A percentile compares a stretch with the other conserved stretches of the same genome.
phyloP scores from a whole-genome alignment of 345 rosid species.

The Syzygium aromaticum region DNA sequence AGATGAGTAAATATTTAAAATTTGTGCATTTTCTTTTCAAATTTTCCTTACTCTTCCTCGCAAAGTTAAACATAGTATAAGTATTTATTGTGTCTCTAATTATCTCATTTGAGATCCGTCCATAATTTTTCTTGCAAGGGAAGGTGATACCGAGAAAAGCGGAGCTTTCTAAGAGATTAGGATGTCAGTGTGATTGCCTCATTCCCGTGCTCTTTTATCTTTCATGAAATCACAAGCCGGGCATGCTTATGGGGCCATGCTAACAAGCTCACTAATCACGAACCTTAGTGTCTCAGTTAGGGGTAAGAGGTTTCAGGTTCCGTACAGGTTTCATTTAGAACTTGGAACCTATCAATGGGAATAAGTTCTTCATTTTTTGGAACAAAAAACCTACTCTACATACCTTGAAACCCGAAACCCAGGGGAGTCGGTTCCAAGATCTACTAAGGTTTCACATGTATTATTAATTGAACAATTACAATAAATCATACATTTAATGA shows the following conservation, averaged over 20 bases:
- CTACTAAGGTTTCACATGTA: too few relatives aligned
- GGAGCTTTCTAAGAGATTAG: not conserved
- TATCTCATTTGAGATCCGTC: not conserved
- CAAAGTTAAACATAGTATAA: not conserved
- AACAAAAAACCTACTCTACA: too few relatives aligned
- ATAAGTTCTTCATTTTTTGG: too few relatives aligned
- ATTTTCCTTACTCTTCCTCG: not conserved
- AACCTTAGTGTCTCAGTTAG: not conserved
- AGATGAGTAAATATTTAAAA: too few relatives aligned
- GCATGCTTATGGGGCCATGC: not conserved
- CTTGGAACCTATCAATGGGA: too few relatives aligned
- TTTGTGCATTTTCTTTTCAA: not conserved
- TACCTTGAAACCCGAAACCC: too few relatives aligned
- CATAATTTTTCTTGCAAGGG: not conserved
- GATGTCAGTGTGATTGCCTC: not conserved
- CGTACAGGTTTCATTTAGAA: too few relatives aligned
- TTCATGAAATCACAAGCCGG: not conserved
- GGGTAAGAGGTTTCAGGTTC: too few relatives aligned
- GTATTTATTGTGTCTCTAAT: fast-evolving
- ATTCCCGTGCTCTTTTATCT: not conserved
- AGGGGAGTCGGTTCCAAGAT: too few relatives aligned
- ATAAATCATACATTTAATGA: too few relatives aligned
- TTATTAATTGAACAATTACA: too few relatives aligned
- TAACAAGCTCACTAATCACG: not conserved
- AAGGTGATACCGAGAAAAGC: not conserved